phyloP scores from a whole-genome alignment of 805 yeast species.

The Starmerella gropengiesseri region DNA sequence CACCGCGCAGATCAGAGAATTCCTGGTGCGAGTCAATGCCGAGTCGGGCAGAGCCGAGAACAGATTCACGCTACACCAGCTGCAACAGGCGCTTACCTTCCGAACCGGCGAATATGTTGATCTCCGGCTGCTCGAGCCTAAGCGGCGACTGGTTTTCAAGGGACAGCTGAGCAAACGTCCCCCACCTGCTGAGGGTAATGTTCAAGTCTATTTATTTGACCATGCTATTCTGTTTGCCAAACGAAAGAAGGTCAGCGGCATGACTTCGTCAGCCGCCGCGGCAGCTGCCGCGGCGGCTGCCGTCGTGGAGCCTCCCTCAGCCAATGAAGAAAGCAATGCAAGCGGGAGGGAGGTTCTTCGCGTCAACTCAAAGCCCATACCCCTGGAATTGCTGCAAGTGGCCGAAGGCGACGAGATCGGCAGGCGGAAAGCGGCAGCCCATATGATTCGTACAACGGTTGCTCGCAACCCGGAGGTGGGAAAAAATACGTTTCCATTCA shows the following conservation, averaged over 20 bases:
- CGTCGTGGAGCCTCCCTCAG: slow-evolving; percentile 18
- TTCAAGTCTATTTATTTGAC: slow-evolving; percentile 79
- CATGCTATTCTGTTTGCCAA: slow-evolving; percentile 78
- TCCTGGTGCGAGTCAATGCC: slow-evolving; percentile 65
- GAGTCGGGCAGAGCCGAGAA: slow-evolving; percentile 93
- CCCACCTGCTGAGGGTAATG: slow-evolving; percentile 53
- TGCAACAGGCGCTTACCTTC: slow-evolving; percentile 74
- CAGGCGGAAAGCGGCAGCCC: slow-evolving; percentile 23
- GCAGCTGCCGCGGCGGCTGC: slow-evolving; percentile 23
- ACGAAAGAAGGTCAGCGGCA: slow-evolving; percentile 69
- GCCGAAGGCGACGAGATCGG: slow-evolving; percentile 75
- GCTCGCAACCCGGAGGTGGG: slow-evolving; percentile 18
- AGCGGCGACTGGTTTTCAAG: slow-evolving; percentile 67
- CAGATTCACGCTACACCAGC: slow-evolving; percentile 74
- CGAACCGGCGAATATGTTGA: slow-evolving; percentile 77
- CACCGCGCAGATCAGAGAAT: slow-evolving; percentile 59
- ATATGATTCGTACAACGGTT: slow-evolving; percentile 22
- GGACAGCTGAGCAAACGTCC: slow-evolving; percentile 66
- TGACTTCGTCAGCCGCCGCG: slow-evolving; percentile 18
- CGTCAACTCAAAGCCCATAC: slow-evolving; percentile 82
- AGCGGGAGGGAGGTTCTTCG: slow-evolving; percentile 65
- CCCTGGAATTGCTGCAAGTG: slow-evolving; percentile 61
- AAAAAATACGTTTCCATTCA: slow-evolving; percentile 34
- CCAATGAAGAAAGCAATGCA: slow-evolving; percentile 16
- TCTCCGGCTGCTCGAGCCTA: slow-evolving; percentile 70